Base-by-base conservation (phyloP, 768 basidiomycete genomes). In the Bullera alba region DNA sequence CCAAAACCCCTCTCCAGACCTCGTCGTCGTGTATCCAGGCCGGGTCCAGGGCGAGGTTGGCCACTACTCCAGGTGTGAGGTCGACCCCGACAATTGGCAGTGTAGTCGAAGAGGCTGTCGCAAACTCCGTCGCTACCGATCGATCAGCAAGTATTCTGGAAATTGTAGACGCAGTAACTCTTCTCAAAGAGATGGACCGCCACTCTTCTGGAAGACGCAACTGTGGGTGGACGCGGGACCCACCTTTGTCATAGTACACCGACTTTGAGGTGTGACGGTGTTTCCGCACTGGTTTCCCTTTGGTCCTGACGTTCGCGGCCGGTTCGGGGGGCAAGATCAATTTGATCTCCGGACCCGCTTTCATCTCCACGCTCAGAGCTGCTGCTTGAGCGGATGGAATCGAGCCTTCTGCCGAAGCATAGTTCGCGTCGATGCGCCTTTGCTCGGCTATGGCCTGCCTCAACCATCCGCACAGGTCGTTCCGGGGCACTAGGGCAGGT, bases 11-110 rank as follows among this genome's bases (percentile, higher is more conserved):
- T 23, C 62, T 42, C 66, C 68, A 69, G 2, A 48, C 37, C 34
- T 69, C 70, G 27, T 72, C 70, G 16, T 72, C 70, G 2, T 27
- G 43, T 8, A 69, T 27, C 63, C 70, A 70, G 19, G 50, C 23
- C 3, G 56, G 30, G 36, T 65, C 53, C 12, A 67, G 48, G 12
- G 57, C 51, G 46, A 72, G 48, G 17, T 64, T 60, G 22, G 63
- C 57, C 10, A 72, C 44, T 19, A 63, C 35, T 0, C 47, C 8
- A 6, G 50, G 48, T 8, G 64, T 51, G 2, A 69, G 42, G 42
- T 72, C 70, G 17, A 72, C 47, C n/a, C 58, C 70, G 14, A 64
- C 43, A n/a, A 72, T 54, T 6, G 70, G 68, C 2, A 68, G 37
- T 8, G 51, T 45, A 2, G 66, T 63, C 23, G 54, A 49, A 12